Percentiles rank a stretch among this genome's conserved stretches.
Conservation (phyloP, 192 early-diverging fungal species). For the Umbelopsis sp. region DNA sequence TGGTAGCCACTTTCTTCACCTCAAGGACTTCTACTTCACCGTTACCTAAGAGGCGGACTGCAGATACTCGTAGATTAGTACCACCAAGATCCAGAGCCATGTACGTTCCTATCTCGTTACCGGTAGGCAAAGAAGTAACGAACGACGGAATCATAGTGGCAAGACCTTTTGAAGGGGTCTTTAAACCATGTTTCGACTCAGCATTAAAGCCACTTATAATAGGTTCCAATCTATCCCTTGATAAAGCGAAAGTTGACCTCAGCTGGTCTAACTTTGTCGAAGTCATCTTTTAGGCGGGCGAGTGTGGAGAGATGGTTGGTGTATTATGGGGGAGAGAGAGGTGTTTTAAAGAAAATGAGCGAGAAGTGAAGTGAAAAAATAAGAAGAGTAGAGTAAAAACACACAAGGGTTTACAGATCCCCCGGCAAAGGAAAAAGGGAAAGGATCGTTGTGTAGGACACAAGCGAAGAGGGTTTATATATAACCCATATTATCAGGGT, state of each 20-base stretch:
- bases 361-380: neutral
- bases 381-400: constrained; percentile 4
- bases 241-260: constrained; percentile 17
- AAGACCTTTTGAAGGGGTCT: constrained; percentile 40
- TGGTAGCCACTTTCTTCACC: constrained; percentile 64
- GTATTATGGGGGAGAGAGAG: neutral
- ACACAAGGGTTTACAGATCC: neutral
- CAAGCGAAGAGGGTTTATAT: neutral
- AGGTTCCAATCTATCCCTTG: constrained; percentile 21
- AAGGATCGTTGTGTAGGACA: constrained; percentile 2
- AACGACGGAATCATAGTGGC: constrained; percentile 90
- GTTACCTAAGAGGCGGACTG: constrained; percentile 75
- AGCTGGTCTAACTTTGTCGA: constrained; percentile 21
- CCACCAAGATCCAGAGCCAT: constrained; percentile 94
- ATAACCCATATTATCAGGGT: constrained; percentile 10
- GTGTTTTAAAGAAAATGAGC: constrained; percentile 2
- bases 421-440: neutral
- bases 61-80: constrained; percentile 89
- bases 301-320: neutral
- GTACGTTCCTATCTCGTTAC: constrained; percentile 83
- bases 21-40: constrained; percentile 63
- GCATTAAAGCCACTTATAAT: constrained; percentile 33
- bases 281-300: neutral
- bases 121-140: constrained; percentile 76
- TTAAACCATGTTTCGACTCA: constrained; percentile 29